Percentiles rank a stretch among this genome's conserved stretches.
Evolutionary conservation across 2,329 filamentous ascomycete genomes (phyloP).

Genomic region (Trichoderma brevicompactum): DNA sequence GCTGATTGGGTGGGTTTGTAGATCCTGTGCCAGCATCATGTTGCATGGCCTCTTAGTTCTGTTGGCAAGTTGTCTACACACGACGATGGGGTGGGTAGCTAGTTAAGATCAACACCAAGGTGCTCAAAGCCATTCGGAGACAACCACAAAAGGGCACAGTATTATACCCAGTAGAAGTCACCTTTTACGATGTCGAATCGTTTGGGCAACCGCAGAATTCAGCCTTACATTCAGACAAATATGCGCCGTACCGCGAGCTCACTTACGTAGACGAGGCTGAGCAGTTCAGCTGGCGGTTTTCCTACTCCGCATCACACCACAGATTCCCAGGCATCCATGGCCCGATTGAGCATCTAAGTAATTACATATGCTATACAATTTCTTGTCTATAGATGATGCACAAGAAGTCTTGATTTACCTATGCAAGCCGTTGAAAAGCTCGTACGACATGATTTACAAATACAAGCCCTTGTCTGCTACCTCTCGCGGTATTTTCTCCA

Average conservation of each 20-base stretch:
- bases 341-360: background rate
- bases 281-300: background rate
- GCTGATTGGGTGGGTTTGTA: no score
- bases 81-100: no score
- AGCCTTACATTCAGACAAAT: background rate
- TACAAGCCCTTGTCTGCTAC: background rate
- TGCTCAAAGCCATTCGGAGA: no score
- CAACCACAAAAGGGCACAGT: no score
- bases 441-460: background rate
- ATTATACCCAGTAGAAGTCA: no score
- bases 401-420: background rate
- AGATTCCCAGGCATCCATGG: background rate
- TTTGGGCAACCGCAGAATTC: background rate
- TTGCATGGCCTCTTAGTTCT: no score
- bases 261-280: background rate
- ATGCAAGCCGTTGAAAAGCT: background rate
- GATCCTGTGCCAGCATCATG: no score
- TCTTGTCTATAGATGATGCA: background rate
- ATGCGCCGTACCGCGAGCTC: background rate
- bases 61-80: no score
- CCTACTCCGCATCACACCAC: background rate
- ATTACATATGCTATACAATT: background rate
- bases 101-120: no score
- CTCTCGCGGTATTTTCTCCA: slow-evolving; percentile 1
- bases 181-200: no score